phyloP scores from a whole-genome alignment of 345 rosid genomes.

The Eucalyptus caleyi region DNA sequence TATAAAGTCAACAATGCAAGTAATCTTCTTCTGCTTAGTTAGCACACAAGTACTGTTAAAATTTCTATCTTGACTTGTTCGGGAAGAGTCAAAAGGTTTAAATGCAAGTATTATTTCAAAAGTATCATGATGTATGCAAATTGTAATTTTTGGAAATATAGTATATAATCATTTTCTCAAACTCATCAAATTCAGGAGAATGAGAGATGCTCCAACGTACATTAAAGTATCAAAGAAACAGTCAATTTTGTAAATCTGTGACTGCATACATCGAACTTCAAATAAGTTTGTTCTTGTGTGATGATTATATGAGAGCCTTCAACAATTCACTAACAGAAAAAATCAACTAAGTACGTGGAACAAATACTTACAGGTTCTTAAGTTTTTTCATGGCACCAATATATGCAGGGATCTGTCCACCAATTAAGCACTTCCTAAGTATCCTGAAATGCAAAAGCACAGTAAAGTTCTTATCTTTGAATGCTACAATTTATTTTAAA shows the following conservation, averaged over 20 bases:
- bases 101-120: background rate
- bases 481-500: background rate
- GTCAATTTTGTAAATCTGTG: background rate
- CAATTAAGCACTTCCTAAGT: slow-evolving; percentile 48
- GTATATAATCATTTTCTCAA: background rate
- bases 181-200: background rate
- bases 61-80: background rate
- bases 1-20: background rate
- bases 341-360: background rate
- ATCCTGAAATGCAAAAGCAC: slow-evolving; percentile 26
- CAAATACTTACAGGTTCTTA: slow-evolving; percentile 55
- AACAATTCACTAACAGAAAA: background rate
- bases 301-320: background rate
- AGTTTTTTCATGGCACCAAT: slow-evolving; percentile 46
- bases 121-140: background rate
- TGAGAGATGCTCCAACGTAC: background rate
- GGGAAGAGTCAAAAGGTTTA: background rate
- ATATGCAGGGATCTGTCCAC: slow-evolving; percentile 50
- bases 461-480: background rate
- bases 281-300: background rate
- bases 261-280: background rate
- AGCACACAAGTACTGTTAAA: background rate
- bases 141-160: background rate
- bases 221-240: background rate
- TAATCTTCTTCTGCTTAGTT: background rate